Conservation (phyloP, 495 filamentous ascomycete genomes). For the Xylaria castorea region DNA sequence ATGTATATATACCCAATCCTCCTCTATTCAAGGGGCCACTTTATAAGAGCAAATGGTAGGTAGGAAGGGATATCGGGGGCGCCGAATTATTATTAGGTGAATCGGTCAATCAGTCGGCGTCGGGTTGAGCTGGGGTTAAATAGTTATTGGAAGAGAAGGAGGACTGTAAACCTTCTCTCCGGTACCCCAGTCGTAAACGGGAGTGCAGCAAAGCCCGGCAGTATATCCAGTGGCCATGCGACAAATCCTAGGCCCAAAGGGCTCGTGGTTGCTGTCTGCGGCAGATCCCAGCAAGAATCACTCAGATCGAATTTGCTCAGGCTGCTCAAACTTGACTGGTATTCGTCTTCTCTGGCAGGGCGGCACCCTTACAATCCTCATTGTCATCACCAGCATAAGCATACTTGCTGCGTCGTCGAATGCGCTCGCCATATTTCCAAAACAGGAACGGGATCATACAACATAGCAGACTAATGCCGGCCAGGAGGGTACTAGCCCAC, state of each 20-base stretch:
- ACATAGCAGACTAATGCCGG: constrained; percentile 73
- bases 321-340: constrained; percentile 5
- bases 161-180: neutral
- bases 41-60: neutral
- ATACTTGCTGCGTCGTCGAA: constrained; percentile 68
- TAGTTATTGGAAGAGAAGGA: neutral
- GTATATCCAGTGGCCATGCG: neutral
- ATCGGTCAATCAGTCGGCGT: neutral
- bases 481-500: constrained; percentile 76
- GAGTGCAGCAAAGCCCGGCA: neutral
- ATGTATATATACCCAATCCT: neutral
- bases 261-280: neutral
- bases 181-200: neutral
- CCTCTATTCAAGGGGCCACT: neutral
- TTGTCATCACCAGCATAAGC: constrained; percentile 64
- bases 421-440: constrained; percentile 73
- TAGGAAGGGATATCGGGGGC: neutral
- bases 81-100: neutral
- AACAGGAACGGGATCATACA: constrained; percentile 80
- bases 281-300: neutral
- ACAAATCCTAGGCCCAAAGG: neutral
- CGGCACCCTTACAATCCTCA: constrained; percentile 32
- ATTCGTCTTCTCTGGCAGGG: constrained; percentile 2
- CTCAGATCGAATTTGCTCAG: neutral
- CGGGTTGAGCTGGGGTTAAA: neutral